Conservation (phyloP, 495 filamentous ascomycete genomes). For the Copromyces sp. region DNA sequence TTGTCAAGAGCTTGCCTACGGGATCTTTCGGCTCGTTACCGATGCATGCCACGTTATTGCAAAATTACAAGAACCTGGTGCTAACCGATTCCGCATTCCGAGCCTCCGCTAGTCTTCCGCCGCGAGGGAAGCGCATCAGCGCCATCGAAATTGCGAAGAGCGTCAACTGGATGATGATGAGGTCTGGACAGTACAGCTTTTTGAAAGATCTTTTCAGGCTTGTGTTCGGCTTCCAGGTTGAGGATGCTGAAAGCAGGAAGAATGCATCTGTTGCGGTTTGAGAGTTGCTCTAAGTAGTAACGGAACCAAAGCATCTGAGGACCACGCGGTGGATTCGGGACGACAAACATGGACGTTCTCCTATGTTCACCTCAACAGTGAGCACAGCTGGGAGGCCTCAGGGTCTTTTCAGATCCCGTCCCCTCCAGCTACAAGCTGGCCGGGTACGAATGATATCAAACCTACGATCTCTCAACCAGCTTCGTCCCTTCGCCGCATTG, state of each 20-base stretch:
- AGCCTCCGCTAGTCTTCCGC: slow-evolving; percentile 39
- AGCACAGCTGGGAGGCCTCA: background rate
- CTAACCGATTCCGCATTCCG: slow-evolving; percentile 57
- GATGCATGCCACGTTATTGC: slow-evolving; percentile 59
- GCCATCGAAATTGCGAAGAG: slow-evolving; percentile 66
- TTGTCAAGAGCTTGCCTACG: slow-evolving; percentile 64
- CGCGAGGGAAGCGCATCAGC: slow-evolving; percentile 46
- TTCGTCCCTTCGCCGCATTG: background rate
- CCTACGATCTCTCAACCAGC: background rate
- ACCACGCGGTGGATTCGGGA: background rate
- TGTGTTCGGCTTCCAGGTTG: slow-evolving; percentile 74
- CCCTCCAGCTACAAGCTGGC: background rate
- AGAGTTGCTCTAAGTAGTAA: background rate
- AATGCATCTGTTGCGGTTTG: slow-evolving; percentile 38
- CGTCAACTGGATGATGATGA: slow-evolving; percentile 56
- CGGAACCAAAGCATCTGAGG: background rate
- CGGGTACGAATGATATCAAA: background rate
- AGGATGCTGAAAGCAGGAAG: slow-evolving; percentile 55
- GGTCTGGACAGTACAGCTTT: slow-evolving; percentile 52
- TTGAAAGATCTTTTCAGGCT: slow-evolving; percentile 68
- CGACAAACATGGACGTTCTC: background rate
- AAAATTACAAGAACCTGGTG: slow-evolving; percentile 69
- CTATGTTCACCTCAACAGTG: background rate
- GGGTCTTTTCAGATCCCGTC: background rate
- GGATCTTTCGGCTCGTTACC: slow-evolving; percentile 65